Conservation (phyloP, 352 stramenopile species). For the Phytophthora sansomeana region DNA sequence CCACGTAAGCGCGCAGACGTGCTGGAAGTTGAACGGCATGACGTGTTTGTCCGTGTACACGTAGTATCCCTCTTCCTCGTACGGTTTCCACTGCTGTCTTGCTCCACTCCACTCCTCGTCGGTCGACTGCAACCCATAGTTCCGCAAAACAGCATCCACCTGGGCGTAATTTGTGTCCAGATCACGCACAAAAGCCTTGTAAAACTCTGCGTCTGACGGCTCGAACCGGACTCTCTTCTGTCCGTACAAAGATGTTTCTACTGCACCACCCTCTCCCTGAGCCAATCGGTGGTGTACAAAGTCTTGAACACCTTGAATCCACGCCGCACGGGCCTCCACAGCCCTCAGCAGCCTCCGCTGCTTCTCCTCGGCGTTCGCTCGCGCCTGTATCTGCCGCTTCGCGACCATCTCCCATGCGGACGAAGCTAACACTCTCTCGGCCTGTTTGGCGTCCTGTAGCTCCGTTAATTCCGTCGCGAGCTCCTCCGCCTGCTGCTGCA, state of each 20-base stretch:
- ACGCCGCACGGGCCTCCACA: constrained; percentile 8
- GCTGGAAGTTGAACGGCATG: constrained; percentile 16
- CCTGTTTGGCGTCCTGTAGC: constrained; percentile 1
- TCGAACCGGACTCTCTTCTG: constrained; percentile 27
- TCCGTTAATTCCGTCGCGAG: constrained; percentile 16
- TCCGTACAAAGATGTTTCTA: background rate
- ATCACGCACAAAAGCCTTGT: constrained; percentile 5
- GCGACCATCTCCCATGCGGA: constrained; percentile 27
- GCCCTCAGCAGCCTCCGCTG: constrained; percentile 12
- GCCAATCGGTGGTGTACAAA: background rate
- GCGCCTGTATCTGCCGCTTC: constrained; percentile 23
- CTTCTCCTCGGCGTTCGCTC: constrained; percentile 19
- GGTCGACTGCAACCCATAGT: constrained; percentile 13
- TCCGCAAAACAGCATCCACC: constrained; percentile 22
- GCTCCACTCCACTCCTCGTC: constrained; percentile 6
- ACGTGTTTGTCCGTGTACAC: constrained; percentile 16
- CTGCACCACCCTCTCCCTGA: background rate
- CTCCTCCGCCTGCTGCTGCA: constrained; percentile 26
- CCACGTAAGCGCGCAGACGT: constrained; percentile 8
- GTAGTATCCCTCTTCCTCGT: constrained; percentile 20
- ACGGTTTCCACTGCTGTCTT: constrained; percentile 20
- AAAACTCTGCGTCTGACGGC: constrained; percentile 24
- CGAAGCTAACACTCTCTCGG: constrained; percentile 6
- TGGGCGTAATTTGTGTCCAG: constrained; percentile 13
- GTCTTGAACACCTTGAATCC: constrained; percentile 23